A percentile compares a stretch with the other conserved stretches of the same genome.
phyloP scores from a whole-genome alignment of 2,329 filamentous ascomycete genomes.

The Samsoniella hepiali region DNA sequence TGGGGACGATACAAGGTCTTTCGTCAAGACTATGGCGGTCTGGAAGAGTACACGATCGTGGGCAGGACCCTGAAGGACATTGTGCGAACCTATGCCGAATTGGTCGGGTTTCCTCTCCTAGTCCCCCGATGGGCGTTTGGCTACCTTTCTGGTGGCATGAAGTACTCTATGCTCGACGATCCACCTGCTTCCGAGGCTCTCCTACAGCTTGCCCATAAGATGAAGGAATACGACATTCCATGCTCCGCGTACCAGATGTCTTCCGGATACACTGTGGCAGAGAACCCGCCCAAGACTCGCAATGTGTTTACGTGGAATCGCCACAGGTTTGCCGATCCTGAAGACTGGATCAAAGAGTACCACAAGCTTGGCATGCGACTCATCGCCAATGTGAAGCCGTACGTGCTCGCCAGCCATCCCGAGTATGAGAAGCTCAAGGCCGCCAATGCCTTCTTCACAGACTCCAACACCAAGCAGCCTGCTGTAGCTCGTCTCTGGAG shows the following conservation, averaged over 20 bases:
- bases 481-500: slow-evolving; percentile 67
- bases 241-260: slow-evolving; percentile 72
- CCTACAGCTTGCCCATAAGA: slow-evolving; percentile 57
- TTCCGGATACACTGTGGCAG: slow-evolving; percentile 67
- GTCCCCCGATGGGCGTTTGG: slow-evolving; percentile 71
- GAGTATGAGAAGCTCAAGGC: slow-evolving; percentile 60
- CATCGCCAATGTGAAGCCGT: slow-evolving; percentile 71
- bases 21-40: slow-evolving; percentile 66
- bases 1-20: slow-evolving; percentile 75
- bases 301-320: slow-evolving; percentile 72
- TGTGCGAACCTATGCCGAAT: slow-evolving; percentile 61
- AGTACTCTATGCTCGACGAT: slow-evolving; percentile 49
- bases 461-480: slow-evolving; percentile 49
- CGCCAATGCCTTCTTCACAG: slow-evolving; percentile 60
- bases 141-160: slow-evolving; percentile 64
- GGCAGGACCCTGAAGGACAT: slow-evolving; percentile 65
- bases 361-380: slow-evolving; percentile 63
- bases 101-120: slow-evolving; percentile 65
- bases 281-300: slow-evolving; percentile 63
- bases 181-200: slow-evolving; percentile 56
- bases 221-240: slow-evolving; percentile 63
- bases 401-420: slow-evolving; percentile 64
- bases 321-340: slow-evolving; percentile 66
- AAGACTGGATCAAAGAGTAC: slow-evolving; percentile 59
- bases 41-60: slow-evolving; percentile 68